Evolutionary conservation across 2,329 filamentous ascomycete genomes (phyloP).

Genomic region (Graphilbum fragrans): DNA sequence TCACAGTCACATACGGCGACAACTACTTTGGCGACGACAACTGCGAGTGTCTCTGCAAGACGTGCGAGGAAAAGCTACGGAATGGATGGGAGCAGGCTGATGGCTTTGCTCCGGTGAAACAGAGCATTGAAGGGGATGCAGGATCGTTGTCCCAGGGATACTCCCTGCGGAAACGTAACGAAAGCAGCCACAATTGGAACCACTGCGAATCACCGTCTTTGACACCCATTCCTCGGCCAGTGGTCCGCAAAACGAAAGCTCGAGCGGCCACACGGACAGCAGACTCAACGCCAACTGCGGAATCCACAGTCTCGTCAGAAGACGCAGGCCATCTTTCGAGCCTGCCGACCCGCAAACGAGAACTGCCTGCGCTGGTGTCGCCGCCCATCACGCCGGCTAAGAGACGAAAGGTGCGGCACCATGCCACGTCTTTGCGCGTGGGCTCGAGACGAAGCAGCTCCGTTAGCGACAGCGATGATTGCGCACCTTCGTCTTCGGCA

Average conservation of each 20-base stretch:
- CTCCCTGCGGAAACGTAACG: slow-evolving; percentile 42
- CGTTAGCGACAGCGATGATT: too few species aligned
- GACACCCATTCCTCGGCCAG: slow-evolving; percentile 41
- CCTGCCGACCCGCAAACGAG: slow-evolving; percentile 20
- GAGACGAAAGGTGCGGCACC: slow-evolving; percentile 24
- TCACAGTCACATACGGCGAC: slow-evolving; percentile 91
- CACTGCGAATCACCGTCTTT: slow-evolving; percentile 46
- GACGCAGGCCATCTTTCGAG: not conserved
- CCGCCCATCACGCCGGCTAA: slow-evolving; percentile 45
- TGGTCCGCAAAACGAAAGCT: slow-evolving; percentile 28
- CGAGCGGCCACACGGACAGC: slow-evolving; percentile 1
- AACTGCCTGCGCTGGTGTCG: slow-evolving; percentile 32
- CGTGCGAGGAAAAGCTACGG: slow-evolving; percentile 60
- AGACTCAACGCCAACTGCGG: not conserved
- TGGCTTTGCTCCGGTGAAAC: slow-evolving; percentile 32
- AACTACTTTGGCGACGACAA: slow-evolving; percentile 95
- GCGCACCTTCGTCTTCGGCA: too few species aligned
- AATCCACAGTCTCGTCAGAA: not conserved
- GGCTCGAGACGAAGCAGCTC: too few species aligned
- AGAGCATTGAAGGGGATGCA: slow-evolving; percentile 40
- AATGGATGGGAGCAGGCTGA: slow-evolving; percentile 70
- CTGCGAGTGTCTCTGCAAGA: slow-evolving; percentile 84
- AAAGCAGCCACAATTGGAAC: slow-evolving; percentile 27
- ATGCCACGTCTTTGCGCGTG: too few species aligned
- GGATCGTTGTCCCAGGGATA: slow-evolving; percentile 30